These are phyloP conservation scores for Nicotiana benthamiana DNA, from an alignment of 257 asterid genomes.

Conservation along the genomic window DNA sequence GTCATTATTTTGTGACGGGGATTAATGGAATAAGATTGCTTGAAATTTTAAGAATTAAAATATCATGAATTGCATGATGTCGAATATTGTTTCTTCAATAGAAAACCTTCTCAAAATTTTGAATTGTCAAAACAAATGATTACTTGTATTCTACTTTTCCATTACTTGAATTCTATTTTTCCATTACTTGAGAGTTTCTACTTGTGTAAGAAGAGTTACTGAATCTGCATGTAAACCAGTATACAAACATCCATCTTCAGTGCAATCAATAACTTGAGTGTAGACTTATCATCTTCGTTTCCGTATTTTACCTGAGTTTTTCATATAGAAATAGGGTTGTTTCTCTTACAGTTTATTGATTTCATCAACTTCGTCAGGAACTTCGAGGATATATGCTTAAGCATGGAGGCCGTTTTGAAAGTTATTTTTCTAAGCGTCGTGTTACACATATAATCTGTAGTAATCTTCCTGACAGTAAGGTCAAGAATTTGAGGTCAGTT, in stretches of 20 bases:
- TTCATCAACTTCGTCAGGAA: conserved; percentile 39
- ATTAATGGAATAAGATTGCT: not conserved
- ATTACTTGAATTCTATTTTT: not conserved
- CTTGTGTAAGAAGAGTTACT: not conserved
- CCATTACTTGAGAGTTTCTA: not conserved
- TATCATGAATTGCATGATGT: not conserved
- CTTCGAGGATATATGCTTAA: conserved; percentile 79
- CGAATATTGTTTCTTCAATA: not conserved
- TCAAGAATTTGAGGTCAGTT: conserved; percentile 81
- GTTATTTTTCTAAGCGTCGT: conserved; percentile 74
- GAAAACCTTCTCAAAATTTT: not conserved
- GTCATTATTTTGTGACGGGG: not conserved
- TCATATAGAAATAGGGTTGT: not conserved
- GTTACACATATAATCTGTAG: conserved; percentile 95
- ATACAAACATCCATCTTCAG: not conserved
- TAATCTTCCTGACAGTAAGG: conserved; percentile 90
- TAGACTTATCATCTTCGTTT: not conserved
- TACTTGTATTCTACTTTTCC: not conserved
- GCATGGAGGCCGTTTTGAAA: conserved; percentile 84
- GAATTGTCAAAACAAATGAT: not conserved
- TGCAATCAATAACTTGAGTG: not conserved
- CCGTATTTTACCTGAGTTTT: not conserved
- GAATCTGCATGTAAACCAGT: not conserved
- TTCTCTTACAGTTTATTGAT: conserved; percentile 6
- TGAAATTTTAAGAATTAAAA: not conserved